Evolutionary conservation across 371 early-diverging fungal genomes (phyloP).

Genomic region (Basidiobolus heterosporus): DNA sequence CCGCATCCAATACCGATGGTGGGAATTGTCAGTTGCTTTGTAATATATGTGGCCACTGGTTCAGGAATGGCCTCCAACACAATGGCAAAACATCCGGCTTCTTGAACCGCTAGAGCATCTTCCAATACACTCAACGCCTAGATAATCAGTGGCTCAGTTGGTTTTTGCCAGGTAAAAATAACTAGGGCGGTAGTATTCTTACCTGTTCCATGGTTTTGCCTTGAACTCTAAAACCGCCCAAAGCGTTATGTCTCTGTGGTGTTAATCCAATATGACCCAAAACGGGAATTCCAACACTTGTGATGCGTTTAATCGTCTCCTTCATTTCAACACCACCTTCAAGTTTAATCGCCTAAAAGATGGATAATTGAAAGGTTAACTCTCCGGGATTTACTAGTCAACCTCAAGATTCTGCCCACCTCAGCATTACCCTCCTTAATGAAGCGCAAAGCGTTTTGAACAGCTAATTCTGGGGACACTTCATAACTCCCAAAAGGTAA

Average conservation of each 20-base stretch:
- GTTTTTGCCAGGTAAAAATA: background rate
- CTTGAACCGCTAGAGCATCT: conserved; percentile 76
- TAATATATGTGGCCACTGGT: conserved; percentile 68
- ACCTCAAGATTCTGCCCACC: conserved; percentile 12
- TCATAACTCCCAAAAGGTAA: conserved; percentile 90
- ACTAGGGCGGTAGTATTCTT: background rate
- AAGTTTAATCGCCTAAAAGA: conserved; percentile 65
- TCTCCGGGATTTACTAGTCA: too few species aligned
- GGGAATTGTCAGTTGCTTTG: conserved; percentile 54
- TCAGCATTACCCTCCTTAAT: conserved; percentile 80
- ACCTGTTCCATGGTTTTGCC: conserved; percentile 66
- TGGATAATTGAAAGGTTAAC: too few species aligned
- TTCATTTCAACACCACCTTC: conserved; percentile 84
- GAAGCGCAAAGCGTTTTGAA: conserved; percentile 58
- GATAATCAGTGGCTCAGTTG: background rate
- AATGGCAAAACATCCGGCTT: conserved; percentile 79
- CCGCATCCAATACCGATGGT: conserved; percentile 97
- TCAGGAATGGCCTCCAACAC: conserved; percentile 89
- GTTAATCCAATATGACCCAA: conserved; percentile 88
- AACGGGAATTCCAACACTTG: conserved; percentile 74
- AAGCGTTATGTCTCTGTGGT: conserved; percentile 70
- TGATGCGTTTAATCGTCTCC: conserved; percentile 50
- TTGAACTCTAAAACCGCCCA: conserved; percentile 86
- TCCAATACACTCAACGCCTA: conserved; percentile 52
- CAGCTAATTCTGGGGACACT: conserved; percentile 46